Conservation (phyloP, 192 early-diverging fungal species). For the Coemansia sp. region DNA sequence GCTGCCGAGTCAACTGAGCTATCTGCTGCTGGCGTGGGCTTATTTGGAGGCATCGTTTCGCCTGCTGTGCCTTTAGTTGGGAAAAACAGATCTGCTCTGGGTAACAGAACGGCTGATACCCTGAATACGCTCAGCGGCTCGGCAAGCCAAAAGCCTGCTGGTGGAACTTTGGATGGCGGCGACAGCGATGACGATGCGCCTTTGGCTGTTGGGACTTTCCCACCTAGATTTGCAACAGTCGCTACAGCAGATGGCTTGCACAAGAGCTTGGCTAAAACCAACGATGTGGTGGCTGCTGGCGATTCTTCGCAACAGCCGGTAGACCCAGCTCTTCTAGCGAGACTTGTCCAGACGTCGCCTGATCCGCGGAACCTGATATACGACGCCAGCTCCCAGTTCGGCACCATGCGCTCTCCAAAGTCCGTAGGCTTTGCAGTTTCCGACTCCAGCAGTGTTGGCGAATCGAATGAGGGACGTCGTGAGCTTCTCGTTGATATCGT, state of each 20-base stretch:
- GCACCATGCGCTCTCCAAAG: conserved; percentile 44
- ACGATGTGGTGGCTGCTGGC: background rate
- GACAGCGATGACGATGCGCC: background rate
- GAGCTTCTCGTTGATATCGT: background rate
- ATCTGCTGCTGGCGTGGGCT: background rate
- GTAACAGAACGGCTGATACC: background rate
- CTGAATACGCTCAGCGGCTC: background rate
- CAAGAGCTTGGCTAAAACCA: background rate
- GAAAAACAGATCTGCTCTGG: background rate
- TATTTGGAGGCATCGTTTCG: background rate
- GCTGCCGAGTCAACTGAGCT: conserved; percentile 13
- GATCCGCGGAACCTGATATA: conserved; percentile 55
- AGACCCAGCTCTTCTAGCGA: conserved; percentile 19
- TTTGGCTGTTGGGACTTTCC: background rate
- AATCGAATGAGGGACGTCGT: background rate
- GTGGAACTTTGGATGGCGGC: background rate
- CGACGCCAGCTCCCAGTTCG: conserved; percentile 51
- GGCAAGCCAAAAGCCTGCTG: background rate
- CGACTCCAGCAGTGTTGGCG: background rate
- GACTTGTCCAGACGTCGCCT: conserved; percentile 44
- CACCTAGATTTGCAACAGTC: conserved; percentile 1
- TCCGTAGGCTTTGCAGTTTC: conserved; percentile 10
- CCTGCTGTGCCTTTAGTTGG: background rate
- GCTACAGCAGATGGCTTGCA: background rate
- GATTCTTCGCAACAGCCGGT: background rate